A percentile compares a stretch with the other conserved stretches of the same genome.
phyloP scores from a whole-genome alignment of 441 rosid species.

The Manihot esculenta region DNA sequence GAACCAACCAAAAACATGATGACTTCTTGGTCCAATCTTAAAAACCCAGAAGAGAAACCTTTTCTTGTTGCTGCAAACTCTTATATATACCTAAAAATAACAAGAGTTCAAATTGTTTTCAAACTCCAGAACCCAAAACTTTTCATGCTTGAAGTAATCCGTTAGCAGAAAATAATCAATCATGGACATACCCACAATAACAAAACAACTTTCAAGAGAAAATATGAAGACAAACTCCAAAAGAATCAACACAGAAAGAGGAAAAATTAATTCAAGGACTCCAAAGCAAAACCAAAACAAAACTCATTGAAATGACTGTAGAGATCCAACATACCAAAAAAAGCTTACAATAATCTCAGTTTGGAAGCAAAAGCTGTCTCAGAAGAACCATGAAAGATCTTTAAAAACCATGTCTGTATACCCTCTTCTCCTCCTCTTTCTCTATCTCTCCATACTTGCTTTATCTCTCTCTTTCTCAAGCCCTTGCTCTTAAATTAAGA shows the following conservation, averaged over 20 bases:
- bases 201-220: not conserved
- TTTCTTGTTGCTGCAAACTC: not conserved
- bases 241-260: not conserved
- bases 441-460: too few relatives aligned
- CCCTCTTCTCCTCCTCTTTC: not conserved
- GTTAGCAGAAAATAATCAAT: not conserved
- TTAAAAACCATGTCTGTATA: constrained; percentile 19
- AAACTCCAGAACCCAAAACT: constrained; percentile 28
- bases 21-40: not conserved
- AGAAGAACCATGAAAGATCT: constrained; percentile 10
- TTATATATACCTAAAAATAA: not conserved
- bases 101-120: constrained; percentile 15
- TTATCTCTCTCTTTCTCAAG: not conserved
- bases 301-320: not conserved
- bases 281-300: not conserved
- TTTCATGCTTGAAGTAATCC: not conserved
- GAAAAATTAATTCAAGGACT: not conserved
- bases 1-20: constrained; percentile 1
- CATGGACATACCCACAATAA: not conserved
- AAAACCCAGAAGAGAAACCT: not conserved
- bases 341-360: constrained; percentile 13
- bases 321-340: constrained; percentile 23
- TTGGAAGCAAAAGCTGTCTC: constrained; percentile 8
- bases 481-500: not conserved
- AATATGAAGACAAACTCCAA: not conserved